Evolutionary conservation across 805 yeast species (phyloP), one percentile per base, ranked within the genome.

Genomic region (Sugiyamaella qingdaonensis): DNA sequence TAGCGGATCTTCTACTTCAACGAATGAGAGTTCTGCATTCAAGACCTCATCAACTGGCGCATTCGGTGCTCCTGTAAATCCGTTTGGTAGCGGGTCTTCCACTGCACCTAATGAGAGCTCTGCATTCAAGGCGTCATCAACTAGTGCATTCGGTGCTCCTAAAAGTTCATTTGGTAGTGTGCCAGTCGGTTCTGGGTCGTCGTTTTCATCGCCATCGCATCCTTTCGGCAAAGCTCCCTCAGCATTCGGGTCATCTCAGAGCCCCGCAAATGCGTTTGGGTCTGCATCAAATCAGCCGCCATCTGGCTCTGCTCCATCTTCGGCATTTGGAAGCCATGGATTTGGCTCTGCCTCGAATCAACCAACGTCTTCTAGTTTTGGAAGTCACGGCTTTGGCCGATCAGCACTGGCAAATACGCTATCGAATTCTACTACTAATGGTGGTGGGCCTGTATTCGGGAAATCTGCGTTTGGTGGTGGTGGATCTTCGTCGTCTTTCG

Each of bases 401-500:
- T 35, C 58, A 10, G 41, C 45, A 13, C 42, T 54, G 37, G 57
- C 63, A 10, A 56, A 44, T 43, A 68, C 61, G 48, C 61, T 56
- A 41, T 49, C 55, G 10, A 32, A 16, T 10, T 24, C 46, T 13
- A 27, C 46, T 27, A 11, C 19, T 13, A 34, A 4, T 34, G 16
- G 11, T 32, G 35, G 37, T 7, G 45, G 45, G 16, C 8, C 14
- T 19, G 46, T 32, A 2, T 42, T 42, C 19, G 46, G 43, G 29
- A 13, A 9, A 7, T 31, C 48, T 21, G 49, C 55, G 10, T 53
- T 53, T 55, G 54, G 54, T 9, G 34, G 52, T 10, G 21, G 33
- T 32, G 16, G 39, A 35, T 13, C 33, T 13, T 13, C 51, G 5
- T 29, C 48, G 14, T 51, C 46, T 36, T 50, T 50, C 46, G 11